Percentiles rank a stretch among this genome's conserved stretches.
These are phyloP conservation scores for Trichoderma aggressivum DNA, from an alignment of 2,329 filamentous ascomycete species.

Conservation along the genomic window DNA sequence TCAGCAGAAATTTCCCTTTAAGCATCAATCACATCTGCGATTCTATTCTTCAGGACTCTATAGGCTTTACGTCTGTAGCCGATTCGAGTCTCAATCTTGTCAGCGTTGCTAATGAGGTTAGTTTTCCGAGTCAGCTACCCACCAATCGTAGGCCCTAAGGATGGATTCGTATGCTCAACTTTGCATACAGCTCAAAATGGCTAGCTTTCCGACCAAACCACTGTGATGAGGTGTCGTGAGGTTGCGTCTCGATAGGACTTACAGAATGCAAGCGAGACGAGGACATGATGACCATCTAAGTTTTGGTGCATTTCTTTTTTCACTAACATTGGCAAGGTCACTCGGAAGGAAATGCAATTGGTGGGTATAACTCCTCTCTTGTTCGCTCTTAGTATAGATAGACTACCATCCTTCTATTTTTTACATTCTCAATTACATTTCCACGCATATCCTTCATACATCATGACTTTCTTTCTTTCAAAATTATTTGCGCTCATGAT, in stretches of 20 bases:
- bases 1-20: conserved; percentile 20
- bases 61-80: neutral
- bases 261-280: neutral
- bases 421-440: neutral
- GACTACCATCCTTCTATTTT: neutral
- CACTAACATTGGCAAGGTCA: neutral
- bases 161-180: neutral
- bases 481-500: fast-evolving
- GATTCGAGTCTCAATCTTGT: neutral
- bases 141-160: neutral
- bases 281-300: neutral
- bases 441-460: neutral
- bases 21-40: neutral
- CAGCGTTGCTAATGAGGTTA: neutral
- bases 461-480: neutral
- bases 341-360: neutral
- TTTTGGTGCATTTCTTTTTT: neutral
- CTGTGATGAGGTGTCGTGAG: neutral
- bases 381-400: neutral
- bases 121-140: neutral
- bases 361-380: neutral
- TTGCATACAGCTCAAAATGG: neutral
- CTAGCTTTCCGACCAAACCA: neutral
- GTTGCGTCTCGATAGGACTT: neutral
- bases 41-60: neutral